These are phyloP conservation scores for Cynara cardunculus DNA, from an alignment of 129 eudicot genomes.

Conservation along the genomic window DNA sequence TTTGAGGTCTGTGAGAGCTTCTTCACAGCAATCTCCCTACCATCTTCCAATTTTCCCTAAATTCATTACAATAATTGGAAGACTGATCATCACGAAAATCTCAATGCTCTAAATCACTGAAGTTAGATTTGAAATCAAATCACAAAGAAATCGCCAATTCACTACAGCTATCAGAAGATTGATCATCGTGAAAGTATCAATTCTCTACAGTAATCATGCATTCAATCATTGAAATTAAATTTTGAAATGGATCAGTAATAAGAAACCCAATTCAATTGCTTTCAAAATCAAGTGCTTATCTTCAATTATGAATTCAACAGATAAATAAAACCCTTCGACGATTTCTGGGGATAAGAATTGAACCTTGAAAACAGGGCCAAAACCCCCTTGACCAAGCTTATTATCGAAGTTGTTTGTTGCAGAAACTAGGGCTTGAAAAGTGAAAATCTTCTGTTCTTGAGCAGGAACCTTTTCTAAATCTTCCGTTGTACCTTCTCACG, in stretches of 20 bases:
- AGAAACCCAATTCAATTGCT: background rate
- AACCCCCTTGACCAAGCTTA: constrained; percentile 89
- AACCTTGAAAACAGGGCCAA: constrained; percentile 90
- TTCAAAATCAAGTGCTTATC: background rate
- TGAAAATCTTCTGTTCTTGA: constrained; percentile 60
- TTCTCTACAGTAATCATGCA: background rate
- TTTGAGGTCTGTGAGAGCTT: constrained; percentile 57
- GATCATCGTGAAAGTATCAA: background rate
- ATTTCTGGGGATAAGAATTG: background rate
- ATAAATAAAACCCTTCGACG: background rate
- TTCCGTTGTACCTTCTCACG: constrained; percentile 25
- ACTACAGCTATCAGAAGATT: background rate
- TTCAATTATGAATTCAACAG: background rate
- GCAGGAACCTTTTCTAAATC: constrained; percentile 46
- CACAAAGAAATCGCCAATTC: background rate
- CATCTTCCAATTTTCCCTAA: constrained; percentile 75
- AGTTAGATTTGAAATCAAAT: constrained; percentile 1
- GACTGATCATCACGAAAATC: background rate
- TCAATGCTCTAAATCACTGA: background rate
- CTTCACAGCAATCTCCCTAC: constrained; percentile 81
- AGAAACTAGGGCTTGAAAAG: constrained; percentile 45
- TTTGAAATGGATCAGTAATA: background rate
- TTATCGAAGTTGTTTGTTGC: constrained; percentile 63
- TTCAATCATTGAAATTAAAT: background rate
- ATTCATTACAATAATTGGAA: constrained; percentile 1